Conservation (phyloP, 371 early-diverging fungal genomes). For the Blakeslea trispora region DNA sequence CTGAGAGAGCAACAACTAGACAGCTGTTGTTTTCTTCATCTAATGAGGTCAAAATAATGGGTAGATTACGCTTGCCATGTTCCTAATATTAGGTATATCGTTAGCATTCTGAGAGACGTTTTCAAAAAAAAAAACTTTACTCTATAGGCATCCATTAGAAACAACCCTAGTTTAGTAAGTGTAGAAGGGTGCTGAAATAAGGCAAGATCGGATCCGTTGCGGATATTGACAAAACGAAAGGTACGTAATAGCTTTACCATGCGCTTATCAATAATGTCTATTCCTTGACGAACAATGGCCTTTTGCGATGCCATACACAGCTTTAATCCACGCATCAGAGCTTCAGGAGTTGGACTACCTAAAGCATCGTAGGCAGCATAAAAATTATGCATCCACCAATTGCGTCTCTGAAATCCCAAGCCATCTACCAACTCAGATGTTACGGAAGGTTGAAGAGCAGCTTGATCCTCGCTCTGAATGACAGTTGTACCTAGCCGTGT, state of each 20-base stretch:
- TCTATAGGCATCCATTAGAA: constrained; percentile 76
- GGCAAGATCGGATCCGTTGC: constrained; percentile 55
- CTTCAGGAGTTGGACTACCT: constrained; percentile 47
- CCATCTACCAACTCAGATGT: constrained; percentile 5
- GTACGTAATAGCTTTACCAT: constrained; percentile 64
- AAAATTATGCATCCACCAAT: constrained; percentile 78
- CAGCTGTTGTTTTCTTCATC: constrained; percentile 62
- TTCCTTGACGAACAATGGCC: constrained; percentile 73
- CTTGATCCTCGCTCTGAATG: constrained; percentile 27
- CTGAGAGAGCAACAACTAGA: constrained; percentile 69
- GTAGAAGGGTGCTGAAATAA: constrained; percentile 65
- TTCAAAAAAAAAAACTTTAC: no score
- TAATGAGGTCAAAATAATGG: constrained; percentile 68
- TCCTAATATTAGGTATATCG: no score
- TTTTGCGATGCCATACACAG: constrained; percentile 76
- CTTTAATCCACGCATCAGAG: constrained; percentile 67
- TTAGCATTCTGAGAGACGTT: no score
- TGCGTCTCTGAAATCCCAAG: constrained; percentile 27
- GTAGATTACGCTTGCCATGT: constrained; percentile 54
- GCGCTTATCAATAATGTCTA: constrained; percentile 76
- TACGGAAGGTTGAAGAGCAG: constrained; percentile 9
- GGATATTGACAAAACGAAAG: constrained; percentile 74
- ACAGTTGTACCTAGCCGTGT: constrained; percentile 35
- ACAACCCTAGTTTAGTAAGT: constrained; percentile 72
- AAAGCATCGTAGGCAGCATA: constrained; percentile 88